Evolutionary conservation across 768 basidiomycete species (phyloP).

Genomic region (Udeniomyces megalosporus): DNA sequence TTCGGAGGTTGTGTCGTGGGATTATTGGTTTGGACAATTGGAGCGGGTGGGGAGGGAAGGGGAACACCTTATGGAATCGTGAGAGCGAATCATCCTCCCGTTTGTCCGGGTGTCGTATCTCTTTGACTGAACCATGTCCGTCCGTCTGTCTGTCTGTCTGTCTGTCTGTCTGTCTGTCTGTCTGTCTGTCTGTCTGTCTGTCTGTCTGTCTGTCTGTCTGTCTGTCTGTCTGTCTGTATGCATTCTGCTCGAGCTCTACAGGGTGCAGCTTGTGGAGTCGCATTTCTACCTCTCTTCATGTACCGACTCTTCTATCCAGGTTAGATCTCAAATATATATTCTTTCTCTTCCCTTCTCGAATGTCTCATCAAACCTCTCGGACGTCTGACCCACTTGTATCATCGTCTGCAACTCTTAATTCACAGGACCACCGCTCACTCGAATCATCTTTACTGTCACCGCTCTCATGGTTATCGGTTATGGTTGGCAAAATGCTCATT

Average conservation of each 20-base stretch:
- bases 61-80: conserved; percentile 55
- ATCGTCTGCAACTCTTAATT: no score
- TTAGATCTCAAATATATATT: neutral
- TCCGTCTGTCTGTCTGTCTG: no score
- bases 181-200: no score
- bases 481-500: conserved; percentile 48
- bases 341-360: neutral
- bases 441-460: no score
- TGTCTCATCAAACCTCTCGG: no score
- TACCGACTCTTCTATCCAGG: conserved; percentile 60
- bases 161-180: no score
- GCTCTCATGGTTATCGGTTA: conserved; percentile 32
- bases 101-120: no score
- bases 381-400: no score
- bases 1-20: conserved; percentile 51
- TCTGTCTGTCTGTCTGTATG: conserved; percentile 18
- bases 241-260: neutral
- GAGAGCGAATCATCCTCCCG: no score
- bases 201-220: no score
- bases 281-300: conserved; percentile 57
- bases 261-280: conserved; percentile 44
- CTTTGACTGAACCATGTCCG: no score
- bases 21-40: conserved; percentile 50
- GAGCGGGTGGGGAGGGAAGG: conserved; percentile 38
- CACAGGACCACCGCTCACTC: no score